Conservation (phyloP, 2,329 filamentous ascomycete species). For the Neonectria punicea region DNA sequence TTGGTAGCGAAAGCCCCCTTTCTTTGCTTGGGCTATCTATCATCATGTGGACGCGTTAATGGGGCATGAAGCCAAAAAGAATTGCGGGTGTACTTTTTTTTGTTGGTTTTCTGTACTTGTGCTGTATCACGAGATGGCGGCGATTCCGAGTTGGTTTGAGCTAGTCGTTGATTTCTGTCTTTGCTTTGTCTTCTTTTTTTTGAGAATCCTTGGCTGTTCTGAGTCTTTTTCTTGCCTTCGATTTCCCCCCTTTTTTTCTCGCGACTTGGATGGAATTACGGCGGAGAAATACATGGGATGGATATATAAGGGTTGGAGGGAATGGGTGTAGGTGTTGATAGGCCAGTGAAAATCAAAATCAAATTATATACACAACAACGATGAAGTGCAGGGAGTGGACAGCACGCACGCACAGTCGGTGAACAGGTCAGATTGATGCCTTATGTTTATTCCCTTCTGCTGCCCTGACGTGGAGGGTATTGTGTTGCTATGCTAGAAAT, state of each 20-base stretch:
- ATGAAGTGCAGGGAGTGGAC: not conserved
- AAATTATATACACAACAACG: not conserved
- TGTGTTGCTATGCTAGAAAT: conserved; percentile 8
- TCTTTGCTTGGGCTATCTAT: conserved; percentile 23
- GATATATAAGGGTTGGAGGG: not conserved
- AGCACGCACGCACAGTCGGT: too few species aligned
- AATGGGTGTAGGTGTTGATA: conserved; percentile 14
- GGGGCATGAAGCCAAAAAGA: conserved; percentile 45
- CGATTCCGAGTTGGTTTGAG: conserved; percentile 39
- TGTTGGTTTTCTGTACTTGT: conserved; percentile 41
- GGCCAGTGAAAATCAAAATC: conserved; percentile 14
- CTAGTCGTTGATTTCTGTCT: conserved; percentile 29
- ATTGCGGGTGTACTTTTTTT: conserved; percentile 31
- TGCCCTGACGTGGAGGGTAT: conserved; percentile 4
- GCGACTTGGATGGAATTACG: conserved; percentile 8
- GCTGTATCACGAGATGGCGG: conserved; percentile 40
- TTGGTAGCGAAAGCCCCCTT: not conserved
- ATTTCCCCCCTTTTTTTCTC: not conserved
- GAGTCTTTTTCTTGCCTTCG: conserved; percentile 9
- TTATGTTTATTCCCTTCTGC: conserved; percentile 30
- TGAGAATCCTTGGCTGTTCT: conserved; percentile 12
- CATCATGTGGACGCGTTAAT: conserved; percentile 45
- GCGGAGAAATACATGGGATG: conserved; percentile 13
- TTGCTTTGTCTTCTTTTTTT: conserved; percentile 2
- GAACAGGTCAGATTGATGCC: conserved; percentile 13